Evolutionary conservation across 164 flowering plant species (phyloP), one percentile per base, ranked within the genome.

Genomic region (Cinnamomum chago): DNA sequence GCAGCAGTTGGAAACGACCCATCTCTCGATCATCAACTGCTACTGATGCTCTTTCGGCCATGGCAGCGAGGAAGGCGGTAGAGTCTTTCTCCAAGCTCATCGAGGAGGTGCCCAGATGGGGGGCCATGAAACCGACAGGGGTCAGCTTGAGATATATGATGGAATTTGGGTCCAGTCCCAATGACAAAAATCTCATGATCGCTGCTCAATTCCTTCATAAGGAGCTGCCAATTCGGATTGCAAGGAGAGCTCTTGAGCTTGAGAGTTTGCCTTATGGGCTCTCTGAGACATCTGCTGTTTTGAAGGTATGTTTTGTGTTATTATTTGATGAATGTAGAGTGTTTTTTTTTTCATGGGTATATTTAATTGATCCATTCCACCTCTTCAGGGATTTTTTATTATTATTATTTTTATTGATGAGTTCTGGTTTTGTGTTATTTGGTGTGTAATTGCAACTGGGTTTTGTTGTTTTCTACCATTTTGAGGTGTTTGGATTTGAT

Each of bases 171-270:
- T 89, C 94, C 12, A 83, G 3, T 18, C 95, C 96, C 60, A 86
- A 87, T 6, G 80, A 78, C 20, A 83, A 75, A 55, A 90, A 88
- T 71, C 68, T 95, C 75, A 80, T 93, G 40, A 79, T 95, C 17
- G 90, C 99, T n/a, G 93, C 98, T 75, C 97, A 93, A 77, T 95
- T 93, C 72, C 94, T 95, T 70, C 98, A 93, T 74, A 93, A 91
- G 78, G 97, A 95, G 82, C 88, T 95, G 2, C 86, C 98, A 12
- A 91, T 95, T 68, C 73, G 98, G 30, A 90, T 95, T 80, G 98
- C 98, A 3, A 77, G 96, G 60, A 71, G 98, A n/a, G 94, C 92
- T 50, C 80, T 90, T 67, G 99, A 93, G 75, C 89, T 93, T 28
- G 88, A 93, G 79, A 73, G 47, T 65, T 83, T 92, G 62, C 99